Conservation (phyloP, 345 rosid species). For the Linum trigynum region DNA sequence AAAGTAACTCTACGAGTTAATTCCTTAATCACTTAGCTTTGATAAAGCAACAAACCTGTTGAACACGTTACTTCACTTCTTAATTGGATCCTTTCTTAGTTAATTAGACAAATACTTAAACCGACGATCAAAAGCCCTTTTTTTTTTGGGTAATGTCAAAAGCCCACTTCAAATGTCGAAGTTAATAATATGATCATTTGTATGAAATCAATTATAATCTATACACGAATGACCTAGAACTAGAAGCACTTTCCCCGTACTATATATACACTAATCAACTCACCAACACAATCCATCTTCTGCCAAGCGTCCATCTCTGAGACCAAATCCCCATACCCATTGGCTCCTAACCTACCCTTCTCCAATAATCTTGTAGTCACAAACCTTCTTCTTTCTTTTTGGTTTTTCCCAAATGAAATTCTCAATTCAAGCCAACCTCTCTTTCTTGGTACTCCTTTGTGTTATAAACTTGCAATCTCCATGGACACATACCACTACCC, state of each 20-base stretch:
- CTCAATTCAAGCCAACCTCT: constrained; percentile 11
- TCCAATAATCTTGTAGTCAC: background rate
- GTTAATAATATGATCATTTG: background rate
- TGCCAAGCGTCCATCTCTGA: constrained; percentile 19
- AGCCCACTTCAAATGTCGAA: background rate
- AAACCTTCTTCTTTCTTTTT: background rate
- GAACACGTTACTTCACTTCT: too few relatives aligned
- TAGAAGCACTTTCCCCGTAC: constrained; percentile 13
- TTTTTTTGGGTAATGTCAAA: background rate
- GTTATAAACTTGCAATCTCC: constrained; percentile 13
- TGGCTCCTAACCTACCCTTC: too few relatives aligned
- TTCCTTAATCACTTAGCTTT: too few relatives aligned
- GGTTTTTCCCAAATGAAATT: constrained; percentile 18
- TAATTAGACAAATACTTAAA: too few relatives aligned
- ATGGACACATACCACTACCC: constrained; percentile 17
- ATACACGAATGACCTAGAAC: constrained; percentile 8
- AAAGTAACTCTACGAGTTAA: too few relatives aligned
- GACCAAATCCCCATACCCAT: constrained; percentile 22
- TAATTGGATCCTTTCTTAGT: too few relatives aligned
- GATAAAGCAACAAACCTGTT: too few relatives aligned
- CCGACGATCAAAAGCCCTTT: background rate
- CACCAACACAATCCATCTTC: constrained; percentile 18
- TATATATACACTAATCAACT: constrained; percentile 26
- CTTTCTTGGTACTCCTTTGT: constrained; percentile 12
- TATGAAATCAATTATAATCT: background rate